Conservation (phyloP, 2,329 filamentous ascomycete genomes). For the Sporothrix phasma region DNA sequence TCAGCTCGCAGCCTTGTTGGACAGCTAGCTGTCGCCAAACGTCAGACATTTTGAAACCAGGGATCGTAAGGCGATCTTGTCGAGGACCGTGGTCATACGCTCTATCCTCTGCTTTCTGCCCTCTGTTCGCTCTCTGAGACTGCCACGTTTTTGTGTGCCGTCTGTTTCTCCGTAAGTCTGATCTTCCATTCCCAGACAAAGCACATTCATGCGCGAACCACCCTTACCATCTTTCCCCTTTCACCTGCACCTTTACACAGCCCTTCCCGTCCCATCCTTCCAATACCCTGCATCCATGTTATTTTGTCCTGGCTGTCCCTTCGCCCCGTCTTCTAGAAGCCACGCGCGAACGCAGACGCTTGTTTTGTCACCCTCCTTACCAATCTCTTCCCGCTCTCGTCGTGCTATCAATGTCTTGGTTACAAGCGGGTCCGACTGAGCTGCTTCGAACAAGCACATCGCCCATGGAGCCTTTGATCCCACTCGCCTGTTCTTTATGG, state of each 20-base stretch:
- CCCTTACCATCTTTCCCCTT: background rate
- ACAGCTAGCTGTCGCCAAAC: constrained; percentile 18
- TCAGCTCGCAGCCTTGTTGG: background rate
- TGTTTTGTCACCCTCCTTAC: background rate
- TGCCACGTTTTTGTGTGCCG: background rate
- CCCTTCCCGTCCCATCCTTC: background rate
- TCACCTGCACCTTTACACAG: background rate
- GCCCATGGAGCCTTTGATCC: background rate
- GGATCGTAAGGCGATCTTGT: constrained; percentile 16
- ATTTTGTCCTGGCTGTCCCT: background rate
- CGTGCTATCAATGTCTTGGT: background rate
- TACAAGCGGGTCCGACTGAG: background rate
- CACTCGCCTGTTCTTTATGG: background rate
- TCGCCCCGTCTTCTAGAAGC: constrained; percentile 1
- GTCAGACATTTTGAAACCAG: constrained; percentile 18
- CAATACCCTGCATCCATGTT: background rate
- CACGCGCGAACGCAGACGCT: background rate
- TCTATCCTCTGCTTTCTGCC: background rate
- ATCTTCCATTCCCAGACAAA: background rate
- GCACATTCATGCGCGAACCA: constrained; percentile 1
- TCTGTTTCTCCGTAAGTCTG: background rate
- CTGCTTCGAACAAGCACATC: background rate
- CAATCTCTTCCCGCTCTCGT: background rate
- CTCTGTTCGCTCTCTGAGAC: background rate
- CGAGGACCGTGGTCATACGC: background rate